Percentiles rank a stretch among this genome's conserved stretches.
These are phyloP conservation scores for Verticillium tricorpus DNA, from an alignment of 2,329 filamentous ascomycete species.

Conservation along the genomic window DNA sequence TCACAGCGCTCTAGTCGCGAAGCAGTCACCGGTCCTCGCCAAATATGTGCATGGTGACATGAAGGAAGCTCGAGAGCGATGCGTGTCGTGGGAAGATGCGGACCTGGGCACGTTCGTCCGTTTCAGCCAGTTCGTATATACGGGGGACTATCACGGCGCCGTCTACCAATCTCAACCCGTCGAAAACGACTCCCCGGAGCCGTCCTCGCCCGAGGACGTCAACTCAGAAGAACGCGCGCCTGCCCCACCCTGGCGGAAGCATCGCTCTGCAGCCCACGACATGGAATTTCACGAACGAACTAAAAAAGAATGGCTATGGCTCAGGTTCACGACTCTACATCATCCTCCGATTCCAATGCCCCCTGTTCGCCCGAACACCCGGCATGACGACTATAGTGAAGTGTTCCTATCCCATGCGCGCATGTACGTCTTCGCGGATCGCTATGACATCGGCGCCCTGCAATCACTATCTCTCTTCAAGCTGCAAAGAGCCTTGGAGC, in stretches of 20 bases:
- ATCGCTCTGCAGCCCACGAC: too few relatives aligned
- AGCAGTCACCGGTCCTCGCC: conserved; percentile 16
- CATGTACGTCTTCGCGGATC: background rate
- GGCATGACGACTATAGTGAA: background rate
- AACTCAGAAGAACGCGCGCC: too few relatives aligned
- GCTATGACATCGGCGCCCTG: background rate
- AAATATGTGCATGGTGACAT: conserved; percentile 18
- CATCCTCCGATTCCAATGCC: too few relatives aligned
- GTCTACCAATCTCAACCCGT: too few relatives aligned
- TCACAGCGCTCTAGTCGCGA: conserved; percentile 17
- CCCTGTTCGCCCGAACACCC: background rate
- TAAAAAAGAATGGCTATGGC: background rate
- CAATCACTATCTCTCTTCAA: background rate
- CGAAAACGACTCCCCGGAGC: too few relatives aligned
- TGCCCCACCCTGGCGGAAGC: too few relatives aligned
- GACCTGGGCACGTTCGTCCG: conserved; percentile 21
- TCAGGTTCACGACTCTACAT: background rate
- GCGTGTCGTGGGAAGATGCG: conserved; percentile 18
- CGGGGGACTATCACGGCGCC: conserved; percentile 13
- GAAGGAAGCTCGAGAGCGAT: conserved; percentile 18
- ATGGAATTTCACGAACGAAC: background rate
- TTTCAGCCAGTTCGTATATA: conserved; percentile 20
- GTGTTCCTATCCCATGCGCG: background rate
- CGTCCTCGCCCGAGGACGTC: too few relatives aligned
- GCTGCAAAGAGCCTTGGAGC: background rate